Conservation (phyloP, 305 asterid species). For the Solanum hybrid region DNA sequence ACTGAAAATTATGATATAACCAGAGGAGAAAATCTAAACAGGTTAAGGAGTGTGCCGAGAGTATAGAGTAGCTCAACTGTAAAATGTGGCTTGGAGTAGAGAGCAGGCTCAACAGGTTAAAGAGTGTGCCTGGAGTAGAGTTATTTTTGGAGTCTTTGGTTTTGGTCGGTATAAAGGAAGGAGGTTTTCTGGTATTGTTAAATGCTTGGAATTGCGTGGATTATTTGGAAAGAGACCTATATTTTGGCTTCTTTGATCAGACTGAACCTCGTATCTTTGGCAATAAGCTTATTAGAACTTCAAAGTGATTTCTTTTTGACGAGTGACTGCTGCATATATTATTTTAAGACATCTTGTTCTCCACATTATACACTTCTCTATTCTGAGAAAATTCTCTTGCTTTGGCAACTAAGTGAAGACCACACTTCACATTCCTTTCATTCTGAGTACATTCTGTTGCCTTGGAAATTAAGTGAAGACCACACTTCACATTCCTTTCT, state of each 20-base stretch:
- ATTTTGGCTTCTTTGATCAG: background rate
- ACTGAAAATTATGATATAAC: background rate
- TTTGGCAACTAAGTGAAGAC: background rate
- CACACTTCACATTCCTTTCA: background rate
- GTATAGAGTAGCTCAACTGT: background rate
- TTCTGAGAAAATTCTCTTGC: background rate
- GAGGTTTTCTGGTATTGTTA: background rate
- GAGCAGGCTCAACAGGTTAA: background rate
- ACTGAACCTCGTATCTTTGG: background rate
- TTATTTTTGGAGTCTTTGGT: background rate
- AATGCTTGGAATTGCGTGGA: background rate
- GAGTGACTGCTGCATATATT: background rate
- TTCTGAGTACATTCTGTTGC: background rate
- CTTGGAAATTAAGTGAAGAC: background rate
- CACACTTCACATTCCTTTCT: background rate
- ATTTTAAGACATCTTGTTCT: background rate
- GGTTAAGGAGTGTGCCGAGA: background rate
- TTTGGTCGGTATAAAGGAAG: background rate
- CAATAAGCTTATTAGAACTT: background rate
- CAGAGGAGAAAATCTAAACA: background rate
- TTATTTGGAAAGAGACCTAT: background rate
- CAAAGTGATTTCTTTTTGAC: background rate
- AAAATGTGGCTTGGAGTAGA: background rate
- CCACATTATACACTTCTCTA: background rate
- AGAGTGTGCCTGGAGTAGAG: background rate